Conservation (phyloP, 805 yeast genomes). For the Candida tibetensis region DNA sequence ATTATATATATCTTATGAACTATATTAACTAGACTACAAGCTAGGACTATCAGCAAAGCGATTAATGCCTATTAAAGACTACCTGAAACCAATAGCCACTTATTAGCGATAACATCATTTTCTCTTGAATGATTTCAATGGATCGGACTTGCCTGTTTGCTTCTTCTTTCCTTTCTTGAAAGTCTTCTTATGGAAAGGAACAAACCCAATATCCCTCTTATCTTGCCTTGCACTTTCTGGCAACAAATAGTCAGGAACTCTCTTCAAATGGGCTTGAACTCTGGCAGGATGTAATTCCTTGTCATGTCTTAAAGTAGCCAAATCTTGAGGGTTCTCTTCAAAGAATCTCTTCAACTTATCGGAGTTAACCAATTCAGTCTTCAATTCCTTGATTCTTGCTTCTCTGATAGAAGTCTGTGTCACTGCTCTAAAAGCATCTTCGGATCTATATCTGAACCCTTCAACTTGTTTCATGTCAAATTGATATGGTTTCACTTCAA, state of each 20-base stretch:
- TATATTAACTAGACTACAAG: too few relatives aligned
- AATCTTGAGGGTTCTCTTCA: slow-evolving; percentile 95
- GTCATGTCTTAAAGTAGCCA: slow-evolving; percentile 86
- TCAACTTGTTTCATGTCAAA: slow-evolving; percentile 92
- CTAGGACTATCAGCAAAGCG: too few relatives aligned
- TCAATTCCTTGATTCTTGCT: slow-evolving; percentile 86
- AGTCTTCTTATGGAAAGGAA: slow-evolving; percentile 64
- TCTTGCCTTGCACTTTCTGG: slow-evolving; percentile 71
- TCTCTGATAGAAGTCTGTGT: slow-evolving; percentile 88
- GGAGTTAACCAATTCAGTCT: slow-evolving; percentile 80
- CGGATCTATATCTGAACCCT: slow-evolving; percentile 93
- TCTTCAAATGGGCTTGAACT: slow-evolving; percentile 78
- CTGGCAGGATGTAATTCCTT: slow-evolving; percentile 81
- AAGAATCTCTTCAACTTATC: slow-evolving; percentile 91
- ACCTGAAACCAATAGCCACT: too few relatives aligned
- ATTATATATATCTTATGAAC: too few relatives aligned
- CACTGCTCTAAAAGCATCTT: slow-evolving; percentile 94
- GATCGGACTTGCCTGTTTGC: slow-evolving; percentile 49
- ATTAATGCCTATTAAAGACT: too few relatives aligned
- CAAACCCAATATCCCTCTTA: slow-evolving; percentile 59
- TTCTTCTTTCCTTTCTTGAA: slow-evolving; percentile 41
- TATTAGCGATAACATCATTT: too few relatives aligned
- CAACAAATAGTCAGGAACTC: slow-evolving; percentile 87
- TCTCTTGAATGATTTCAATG: slow-evolving; percentile 51
- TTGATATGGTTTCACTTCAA: slow-evolving; percentile 78